Evolutionary conservation across 1,284 basidiomycete species (phyloP), one percentile per base, ranked within the genome.

Genomic region (Sanghuangporus weigelae): DNA sequence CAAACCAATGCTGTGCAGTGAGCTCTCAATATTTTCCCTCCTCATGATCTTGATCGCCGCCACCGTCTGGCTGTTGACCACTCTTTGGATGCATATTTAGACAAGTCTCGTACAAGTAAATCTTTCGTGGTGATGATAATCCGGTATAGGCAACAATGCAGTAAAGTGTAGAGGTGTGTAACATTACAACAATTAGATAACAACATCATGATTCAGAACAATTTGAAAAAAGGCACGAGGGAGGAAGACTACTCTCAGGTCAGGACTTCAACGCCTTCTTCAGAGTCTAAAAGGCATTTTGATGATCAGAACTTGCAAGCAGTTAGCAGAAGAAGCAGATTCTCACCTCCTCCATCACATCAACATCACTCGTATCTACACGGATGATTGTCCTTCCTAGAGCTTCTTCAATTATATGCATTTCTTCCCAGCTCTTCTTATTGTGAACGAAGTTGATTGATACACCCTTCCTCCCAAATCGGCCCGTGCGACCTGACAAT

Each of bases 401-500:
- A 1, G 81, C 81, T 68, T 85, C 80, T 77, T 95, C 89, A 66
- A 97, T 95, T 71, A 83, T 79, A 69, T 93, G 83, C 85, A 97
- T 95, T 73, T 95, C 90, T 68, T 82, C 68, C 85, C 89, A 93
- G 7, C 93, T 95, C 73, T 80, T 80, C 71, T 87, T 81, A 77
- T 97, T 89, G 73, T 96, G 93, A 21, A 96, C 93, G 71, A 98
- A 98, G 74, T 96, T 96, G 72, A 98, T 91, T n/a, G 95, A 93
- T 64, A 96, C 91, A 7, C 96, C 95, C 74, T 94, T 95, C 62
- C 96, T 87, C 60, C 95, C 95, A 74, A 98, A 98, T 55, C 95
- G 90, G 66, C 96, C 95, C 56, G 95, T 98, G 62, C 95, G 92
- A 61, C 95, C 94, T 95, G 44, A 59, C 36, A 64, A 59, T 16